Percentiles rank a stretch among this genome's conserved stretches.
phyloP scores from a whole-genome alignment of 768 basidiomycete species.

The Dentipellis fragilis region DNA sequence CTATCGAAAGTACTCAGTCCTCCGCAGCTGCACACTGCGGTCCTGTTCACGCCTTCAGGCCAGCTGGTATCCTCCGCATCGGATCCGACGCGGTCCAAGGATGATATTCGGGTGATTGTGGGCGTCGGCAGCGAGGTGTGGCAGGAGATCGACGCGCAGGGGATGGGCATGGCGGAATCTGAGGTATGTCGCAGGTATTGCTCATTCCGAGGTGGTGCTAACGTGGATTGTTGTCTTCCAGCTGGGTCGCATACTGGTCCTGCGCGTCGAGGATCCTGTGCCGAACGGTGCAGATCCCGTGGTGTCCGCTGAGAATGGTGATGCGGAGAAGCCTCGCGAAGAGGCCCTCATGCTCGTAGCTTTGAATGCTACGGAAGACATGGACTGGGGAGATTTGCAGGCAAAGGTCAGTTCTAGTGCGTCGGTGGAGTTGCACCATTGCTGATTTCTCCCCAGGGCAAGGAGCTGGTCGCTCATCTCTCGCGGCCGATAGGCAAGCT shows the following conservation, averaged over 20 bases:
- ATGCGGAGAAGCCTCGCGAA: slow-evolving; percentile 6
- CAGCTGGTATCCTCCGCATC: slow-evolving; percentile 61
- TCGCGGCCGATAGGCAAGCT: slow-evolving; percentile 29
- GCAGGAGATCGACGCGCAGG: slow-evolving; percentile 62
- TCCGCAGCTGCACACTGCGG: slow-evolving; percentile 58
- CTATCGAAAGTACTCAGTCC: slow-evolving; percentile 53
- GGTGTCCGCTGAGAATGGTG: slow-evolving; percentile 11
- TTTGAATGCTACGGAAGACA: slow-evolving; percentile 47
- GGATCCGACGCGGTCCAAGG: slow-evolving; percentile 48
- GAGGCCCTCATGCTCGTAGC: slow-evolving; percentile 62
- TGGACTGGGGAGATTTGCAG: slow-evolving; percentile 61
- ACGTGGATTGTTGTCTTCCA: slow-evolving; percentile 17
- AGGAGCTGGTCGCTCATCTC: slow-evolving; percentile 22
- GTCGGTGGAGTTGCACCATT: background rate
- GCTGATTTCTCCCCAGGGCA: slow-evolving; percentile 17
- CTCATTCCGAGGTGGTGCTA: background rate
- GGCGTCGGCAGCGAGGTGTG: slow-evolving; percentile 69
- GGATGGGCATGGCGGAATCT: slow-evolving; percentile 65
- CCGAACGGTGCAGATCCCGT: slow-evolving; percentile 12
- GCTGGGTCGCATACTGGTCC: slow-evolving; percentile 64
- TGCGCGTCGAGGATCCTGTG: slow-evolving; percentile 42
- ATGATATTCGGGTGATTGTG: slow-evolving; percentile 62
- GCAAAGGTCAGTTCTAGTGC: slow-evolving; percentile 36
- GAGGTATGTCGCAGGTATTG: slow-evolving; percentile 39
- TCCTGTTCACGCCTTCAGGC: slow-evolving; percentile 64